Evolutionary conservation across 2,329 filamentous ascomycete species (phyloP).

Genomic region (Stemphylium vesicarium): DNA sequence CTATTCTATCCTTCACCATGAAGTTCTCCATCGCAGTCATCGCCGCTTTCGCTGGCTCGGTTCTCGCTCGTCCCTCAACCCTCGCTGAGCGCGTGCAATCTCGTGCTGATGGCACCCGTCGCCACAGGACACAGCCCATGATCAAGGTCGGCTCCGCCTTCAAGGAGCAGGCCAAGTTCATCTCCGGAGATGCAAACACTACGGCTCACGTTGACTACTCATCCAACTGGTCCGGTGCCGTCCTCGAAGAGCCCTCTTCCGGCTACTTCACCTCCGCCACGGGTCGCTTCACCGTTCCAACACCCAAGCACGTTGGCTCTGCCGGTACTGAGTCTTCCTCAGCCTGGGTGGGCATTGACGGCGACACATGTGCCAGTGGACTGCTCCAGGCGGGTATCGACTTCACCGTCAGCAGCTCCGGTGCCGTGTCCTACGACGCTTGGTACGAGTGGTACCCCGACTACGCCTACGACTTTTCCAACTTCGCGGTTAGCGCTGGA

Average conservation of each 20-base stretch:
- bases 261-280: conserved; percentile 61
- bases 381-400: conserved; percentile 66
- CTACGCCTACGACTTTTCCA: conserved; percentile 60
- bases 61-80: conserved; percentile 20
- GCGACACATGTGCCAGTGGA: conserved; percentile 60
- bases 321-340: conserved; percentile 54
- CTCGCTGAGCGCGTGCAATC: conserved; percentile 24
- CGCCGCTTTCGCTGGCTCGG: conserved; percentile 17
- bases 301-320: conserved; percentile 51
- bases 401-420: conserved; percentile 52
- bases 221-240: conserved; percentile 66
- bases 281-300: conserved; percentile 62
- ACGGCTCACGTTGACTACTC: conserved; percentile 58
- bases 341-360: conserved; percentile 68
- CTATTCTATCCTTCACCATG: conserved; percentile 6
- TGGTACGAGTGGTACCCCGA: conserved; percentile 70
- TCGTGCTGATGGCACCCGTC: conserved; percentile 21
- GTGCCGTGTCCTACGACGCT: conserved; percentile 56
- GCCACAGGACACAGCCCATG: conserved; percentile 22
- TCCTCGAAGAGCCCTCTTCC: conserved; percentile 50
- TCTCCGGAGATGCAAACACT: conserved; percentile 35
- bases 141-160: conserved; percentile 18
- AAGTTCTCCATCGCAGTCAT: conserved; percentile 21
- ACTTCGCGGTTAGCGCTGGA: conserved; percentile 54
- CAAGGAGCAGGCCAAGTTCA: conserved; percentile 15